Percentiles rank a stretch among this genome's conserved stretches.
phyloP scores from a whole-genome alignment of 2,329 filamentous ascomycete species.

The Ceratocystiopsis brevicomis region DNA sequence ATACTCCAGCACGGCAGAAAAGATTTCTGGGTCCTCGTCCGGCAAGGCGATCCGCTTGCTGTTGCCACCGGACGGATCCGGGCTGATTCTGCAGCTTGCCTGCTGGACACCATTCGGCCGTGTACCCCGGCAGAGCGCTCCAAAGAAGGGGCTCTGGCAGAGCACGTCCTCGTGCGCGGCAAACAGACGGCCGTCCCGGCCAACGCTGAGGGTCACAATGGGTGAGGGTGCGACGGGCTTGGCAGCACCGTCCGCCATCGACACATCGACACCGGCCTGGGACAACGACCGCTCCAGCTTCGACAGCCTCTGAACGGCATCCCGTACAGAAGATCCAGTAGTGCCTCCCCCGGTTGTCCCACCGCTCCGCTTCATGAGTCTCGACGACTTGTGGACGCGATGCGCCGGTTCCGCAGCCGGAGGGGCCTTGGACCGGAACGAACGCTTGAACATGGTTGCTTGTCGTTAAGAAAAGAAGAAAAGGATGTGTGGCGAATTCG shows the following conservation, averaged over 20 bases:
- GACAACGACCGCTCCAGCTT: constrained; percentile 75
- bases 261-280: constrained; percentile 18
- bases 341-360: constrained; percentile 7
- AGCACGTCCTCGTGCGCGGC: constrained; percentile 90
- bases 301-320: constrained; percentile 59
- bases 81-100: constrained; percentile 2
- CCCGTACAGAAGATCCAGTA: constrained; percentile 30
- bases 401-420: constrained; percentile 19
- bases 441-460: constrained; percentile 70
- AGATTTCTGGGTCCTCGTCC: constrained; percentile 72
- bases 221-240: constrained; percentile 33
- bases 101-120: not conserved
- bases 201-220: constrained; percentile 75
- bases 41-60: constrained; percentile 59
- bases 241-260: constrained; percentile 14
- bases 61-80: constrained; percentile 30
- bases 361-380: constrained; percentile 49
- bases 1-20: constrained; percentile 87
- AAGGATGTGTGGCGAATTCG: not conserved
- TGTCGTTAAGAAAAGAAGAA: constrained; percentile 6
- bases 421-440: constrained; percentile 51
- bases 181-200: constrained; percentile 72
- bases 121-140: constrained; percentile 38
- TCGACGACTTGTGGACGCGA: constrained; percentile 74
- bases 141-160: constrained; percentile 69